Percentiles rank a stretch among this genome's conserved stretches.
phyloP scores from a whole-genome alignment of 495 filamentous ascomycete genomes.

The Symbiotaphrina buchneri region DNA sequence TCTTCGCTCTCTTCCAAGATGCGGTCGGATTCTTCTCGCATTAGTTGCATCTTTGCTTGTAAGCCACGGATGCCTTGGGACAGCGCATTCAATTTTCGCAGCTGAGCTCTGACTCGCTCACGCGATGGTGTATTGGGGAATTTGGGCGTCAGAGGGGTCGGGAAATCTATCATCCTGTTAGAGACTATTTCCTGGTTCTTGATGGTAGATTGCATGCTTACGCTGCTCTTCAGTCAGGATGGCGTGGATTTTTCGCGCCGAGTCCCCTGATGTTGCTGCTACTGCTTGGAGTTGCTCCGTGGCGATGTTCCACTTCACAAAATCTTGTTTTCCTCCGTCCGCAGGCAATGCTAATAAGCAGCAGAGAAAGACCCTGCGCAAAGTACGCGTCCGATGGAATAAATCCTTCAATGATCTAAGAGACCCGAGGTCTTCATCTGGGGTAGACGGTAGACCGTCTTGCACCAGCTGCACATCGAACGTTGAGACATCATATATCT shows the following conservation, averaged over 20 bases:
- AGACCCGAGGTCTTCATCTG: slow-evolving; percentile 54
- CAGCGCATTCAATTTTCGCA: slow-evolving; percentile 64
- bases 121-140: slow-evolving; percentile 48
- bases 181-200: slow-evolving; percentile 3
- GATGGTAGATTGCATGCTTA: slow-evolving; percentile 16
- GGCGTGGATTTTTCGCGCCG: slow-evolving; percentile 32
- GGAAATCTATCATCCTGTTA: slow-evolving; percentile 15
- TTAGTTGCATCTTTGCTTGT: slow-evolving; percentile 83
- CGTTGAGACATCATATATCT: slow-evolving; percentile 74
- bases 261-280: slow-evolving; percentile 26
- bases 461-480: slow-evolving; percentile 50
- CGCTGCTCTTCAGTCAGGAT: slow-evolving; percentile 71
- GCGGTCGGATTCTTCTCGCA: slow-evolving; percentile 72
- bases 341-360: slow-evolving; percentile 71
- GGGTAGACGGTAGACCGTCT: slow-evolving; percentile 30
- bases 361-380: slow-evolving; percentile 66
- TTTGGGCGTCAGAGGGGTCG: slow-evolving; percentile 38
- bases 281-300: slow-evolving; percentile 51
- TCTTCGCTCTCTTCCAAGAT: slow-evolving; percentile 53
- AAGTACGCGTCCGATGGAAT: slow-evolving; percentile 55
- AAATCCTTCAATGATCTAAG: slow-evolving; percentile 57
- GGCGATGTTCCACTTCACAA: slow-evolving; percentile 54
- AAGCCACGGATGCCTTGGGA: slow-evolving; percentile 80
- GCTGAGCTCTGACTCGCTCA: slow-evolving; percentile 63
- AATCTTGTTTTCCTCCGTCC: slow-evolving; percentile 62